Evolutionary conservation across 1,139 yeast genomes (phyloP), one percentile per base, ranked within the genome.

Genomic region (Zygoascus meyerae): DNA sequence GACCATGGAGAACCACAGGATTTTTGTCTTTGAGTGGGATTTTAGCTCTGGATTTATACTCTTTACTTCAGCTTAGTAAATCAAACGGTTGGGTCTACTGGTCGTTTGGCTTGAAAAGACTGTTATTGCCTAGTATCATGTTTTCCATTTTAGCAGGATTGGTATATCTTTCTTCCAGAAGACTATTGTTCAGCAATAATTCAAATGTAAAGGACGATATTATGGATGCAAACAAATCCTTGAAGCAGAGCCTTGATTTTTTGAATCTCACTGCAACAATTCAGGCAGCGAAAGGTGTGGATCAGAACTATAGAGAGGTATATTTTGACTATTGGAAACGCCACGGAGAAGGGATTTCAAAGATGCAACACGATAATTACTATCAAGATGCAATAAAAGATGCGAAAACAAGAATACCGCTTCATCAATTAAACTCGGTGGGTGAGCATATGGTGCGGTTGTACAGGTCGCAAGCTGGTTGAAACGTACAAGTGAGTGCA

Each of bases 1-100:
- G 48, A 34, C 44, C 45, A 34, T 44, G 18, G 41, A 42, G 36
- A 33, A 43, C 26, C 33, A 8, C 37, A 8, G 31, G 42, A 33
- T 10, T 29, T 9, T 30, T 43, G 29, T 21, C 34, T 21, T 17
- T 41, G 15, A 40, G 50, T 12, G 42, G 43, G 16, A 12, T 28
- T 5, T 16, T 35, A 8, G 5, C 8, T 11, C 17, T 10, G 9
- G 26, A 35, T 18, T 12, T 35, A 35, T 17, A 17, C 38, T 7
- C 29, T 10, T 15, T 35, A 12, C 2, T 17, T 14, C n/a, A 9
- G 9, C 7, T 30, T 8, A 17, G 4, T 8, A 11, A n/a, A 21
- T 28, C 18, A 18, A 2, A 9, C 7, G 33, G 32, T 11, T 40
- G 43, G 43, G 12, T 12, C 12, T 40, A 40, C 30, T 40, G 43